Evolutionary conservation across 148 eudicot species (phyloP).

Genomic region (Camellia sinensis): DNA sequence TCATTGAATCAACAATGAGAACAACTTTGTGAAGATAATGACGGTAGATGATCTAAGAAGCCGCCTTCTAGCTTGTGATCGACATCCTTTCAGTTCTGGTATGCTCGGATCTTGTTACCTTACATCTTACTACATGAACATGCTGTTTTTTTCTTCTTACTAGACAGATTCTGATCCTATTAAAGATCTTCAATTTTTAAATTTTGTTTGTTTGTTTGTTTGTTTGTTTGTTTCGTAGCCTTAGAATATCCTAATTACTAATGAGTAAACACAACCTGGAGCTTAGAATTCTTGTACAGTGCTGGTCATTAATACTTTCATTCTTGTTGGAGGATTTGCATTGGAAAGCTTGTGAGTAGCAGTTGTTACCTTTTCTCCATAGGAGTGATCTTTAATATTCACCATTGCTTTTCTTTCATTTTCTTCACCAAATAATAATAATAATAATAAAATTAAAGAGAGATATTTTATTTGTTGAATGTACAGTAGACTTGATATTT

Average conservation of each 20-base stretch:
- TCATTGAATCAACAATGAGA: not conserved
- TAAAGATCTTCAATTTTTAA: not conserved
- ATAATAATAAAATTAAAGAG: too few relatives aligned
- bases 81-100: not conserved
- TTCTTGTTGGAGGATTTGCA: constrained; percentile 5
- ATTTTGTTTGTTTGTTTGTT: not conserved
- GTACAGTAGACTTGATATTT: too few relatives aligned
- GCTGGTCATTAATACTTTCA: not conserved
- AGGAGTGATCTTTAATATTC: too few relatives aligned
- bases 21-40: not conserved
- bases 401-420: too few relatives aligned
- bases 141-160: not conserved
- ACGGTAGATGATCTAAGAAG: not conserved
- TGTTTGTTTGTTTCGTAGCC: not conserved
- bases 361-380: not conserved
- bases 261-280: constrained; percentile 3
- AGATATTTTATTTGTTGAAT: too few relatives aligned
- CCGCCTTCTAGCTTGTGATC: not conserved
- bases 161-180: not conserved
- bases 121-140: not conserved
- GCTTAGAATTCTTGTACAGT: not conserved
- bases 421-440: too few relatives aligned
- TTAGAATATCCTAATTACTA: not conserved
- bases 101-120: not conserved
- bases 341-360: constrained; percentile 4